Base-by-base conservation (phyloP, 2,329 filamentous ascomycete species). In the Diaporthe sp. region DNA sequence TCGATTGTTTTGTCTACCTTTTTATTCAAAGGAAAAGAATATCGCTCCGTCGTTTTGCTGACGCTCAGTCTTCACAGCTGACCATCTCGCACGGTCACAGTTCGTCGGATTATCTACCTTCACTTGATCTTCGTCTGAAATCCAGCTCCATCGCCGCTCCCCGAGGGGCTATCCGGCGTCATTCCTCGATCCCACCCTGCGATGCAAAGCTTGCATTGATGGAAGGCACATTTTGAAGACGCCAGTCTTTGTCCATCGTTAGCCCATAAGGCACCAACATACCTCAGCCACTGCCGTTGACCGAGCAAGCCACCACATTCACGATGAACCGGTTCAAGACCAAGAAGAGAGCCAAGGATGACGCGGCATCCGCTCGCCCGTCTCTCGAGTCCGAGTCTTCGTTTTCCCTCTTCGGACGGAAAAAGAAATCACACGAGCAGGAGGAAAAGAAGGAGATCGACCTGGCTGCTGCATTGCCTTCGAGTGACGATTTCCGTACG, bases 401-500 rank as follows among this genome's bases (percentile, higher is more conserved):
- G 0, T 82, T 85, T 72, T 84, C 88, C 10, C 90, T 91, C 59
- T 92, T 92, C 77, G 85, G 88, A 73, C 88, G 87, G 77, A 86
- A 81, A 1, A 89, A 91, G 78, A 92, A 90, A 80, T 80, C 84
- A 0, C 85, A 83, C 13, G 88, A 88, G 27, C 88, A 88, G 59
- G 90, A 92, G 78, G 84, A 86, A 59, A 93, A 92, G 81, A 87
- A 86, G 74, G 89, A 94, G 76, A 84, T 98, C 61, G 93, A 98
- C 79, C 86, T 98, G 17, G 83, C 91, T 3, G 86, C 87, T 17
- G 96, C 92, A 0, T 86, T 99, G 3, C 97, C 97, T 1, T 88
- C 95, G 0, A 92, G 87, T 61, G 95, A 98, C 83, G 93, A 98
- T 80, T 98, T 99, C 83, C 92, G 97, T 73, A 99, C 97, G 4